Base-by-base conservation (phyloP, 495 filamentous ascomycete species). In the Poronia punctata region DNA sequence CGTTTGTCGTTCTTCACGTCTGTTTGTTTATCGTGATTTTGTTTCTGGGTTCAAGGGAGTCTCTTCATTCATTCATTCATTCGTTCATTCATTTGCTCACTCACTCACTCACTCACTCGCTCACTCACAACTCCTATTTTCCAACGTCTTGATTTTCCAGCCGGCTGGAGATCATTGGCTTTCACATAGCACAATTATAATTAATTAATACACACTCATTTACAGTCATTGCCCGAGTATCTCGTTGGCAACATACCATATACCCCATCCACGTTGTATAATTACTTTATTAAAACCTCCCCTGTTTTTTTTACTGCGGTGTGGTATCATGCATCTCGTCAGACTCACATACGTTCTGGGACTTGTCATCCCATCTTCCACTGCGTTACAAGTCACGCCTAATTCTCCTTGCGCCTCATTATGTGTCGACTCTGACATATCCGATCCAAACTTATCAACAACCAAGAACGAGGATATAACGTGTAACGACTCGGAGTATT, bases 371-470 rank as follows among this genome's bases (percentile, higher is more conserved):
- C 37, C 52, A 34, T 43, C 59, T 19, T 49, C 48, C 22, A 39
- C 53, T 11, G 54, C 59, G 4, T 49, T 76, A 14, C 70, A 71
- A 52, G 69, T 74, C 21, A 64, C 70, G 11, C 67, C 70, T 17
- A 66, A 69, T 34, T 75, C 71, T 15, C 69, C 65, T n/a, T 76
- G 72, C 35, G 54, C 68, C 23, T 58, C 62, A 30, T 36, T 61
- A 38, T 76, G 72, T 38, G 37, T 64, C 32, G 68, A 74, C 41
- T 50, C 54, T 14, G 24, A 71, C 38, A 37, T 54, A 22, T 68
- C 69, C 5, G 62, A 70, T 30, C 60, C 69, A 28, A 64, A 57
- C 35, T 62, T 65, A 8, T 73, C 66, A 26, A 66, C 54, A 27
- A 72, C 66, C 0, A 44, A 23, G 15, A 64, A 63, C 26, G 46